Base-by-base conservation (phyloP, 257 asterid genomes). In the Scutellaria minor region DNA sequence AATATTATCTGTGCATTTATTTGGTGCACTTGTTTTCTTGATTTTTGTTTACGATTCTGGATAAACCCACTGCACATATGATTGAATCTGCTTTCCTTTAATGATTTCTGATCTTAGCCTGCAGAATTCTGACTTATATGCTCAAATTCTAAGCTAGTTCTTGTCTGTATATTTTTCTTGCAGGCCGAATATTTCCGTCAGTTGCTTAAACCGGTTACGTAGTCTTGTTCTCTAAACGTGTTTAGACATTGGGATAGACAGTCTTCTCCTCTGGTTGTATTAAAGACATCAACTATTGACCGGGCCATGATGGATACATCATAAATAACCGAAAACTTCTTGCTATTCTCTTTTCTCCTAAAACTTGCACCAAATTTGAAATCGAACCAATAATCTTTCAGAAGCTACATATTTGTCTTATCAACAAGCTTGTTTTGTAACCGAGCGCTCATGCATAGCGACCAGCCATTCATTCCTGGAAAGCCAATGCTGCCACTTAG, bases 111-210 rank as follows among this genome's bases (percentile, higher is more conserved):
- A 31, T 52, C 31, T 64, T 27, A 1, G 27, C 48, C 45, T 31
- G 37, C 37, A 31, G 37, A 22, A 0, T 9, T 35, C 13, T 31
- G 48, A 48, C n/a, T 24, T 57, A 4, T 35, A 18, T 37, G 48
- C 56, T 64, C 51, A 41, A 55, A 11, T 6, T 48, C 1, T 64
- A 27, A 63, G 27, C 66, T 70, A 11, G 22, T 68, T 64, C 7
- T 51, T 64, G 45, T 9, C 4, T 31, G 13, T 80, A 40, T 72
- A 24, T 74, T 55, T 71, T 79, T 41, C 50, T 70, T 79, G 66
- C 96, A 89, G 97, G 97, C 95, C 41, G 97, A 91, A 75, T 91
- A 91, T 80, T 91, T 89, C 81, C 96, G 97, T 58, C 97, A 91
- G 87, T 85, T 91, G 88, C 97, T 91, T 76, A 91, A 87, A 79